A percentile compares a stretch with the other conserved stretches of the same genome.
These are phyloP conservation scores for Alternaria angustiovoidea DNA, from an alignment of 2,329 filamentous ascomycete genomes.

Conservation along the genomic window DNA sequence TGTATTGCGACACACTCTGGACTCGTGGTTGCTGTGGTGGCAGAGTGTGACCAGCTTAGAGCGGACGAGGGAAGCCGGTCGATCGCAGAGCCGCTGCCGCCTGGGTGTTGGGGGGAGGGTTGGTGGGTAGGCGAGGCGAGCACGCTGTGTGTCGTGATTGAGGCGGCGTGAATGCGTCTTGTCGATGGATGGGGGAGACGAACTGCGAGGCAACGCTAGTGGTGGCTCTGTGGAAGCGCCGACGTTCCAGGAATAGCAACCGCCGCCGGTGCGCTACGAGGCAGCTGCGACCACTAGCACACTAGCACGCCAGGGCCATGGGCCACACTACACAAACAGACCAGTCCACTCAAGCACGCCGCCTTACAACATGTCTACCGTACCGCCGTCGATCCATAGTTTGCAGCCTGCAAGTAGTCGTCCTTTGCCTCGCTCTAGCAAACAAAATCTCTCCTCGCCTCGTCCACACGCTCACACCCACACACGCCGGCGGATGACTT, in stretches of 20 bases:
- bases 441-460: not conserved
- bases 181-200: conserved; percentile 35
- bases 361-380: conserved; percentile 11
- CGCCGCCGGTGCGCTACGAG: conserved; percentile 22
- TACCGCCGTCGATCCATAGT: not conserved
- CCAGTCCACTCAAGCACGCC: conserved; percentile 4
- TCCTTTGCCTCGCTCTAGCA: not conserved
- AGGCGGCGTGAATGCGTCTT: conserved; percentile 33
- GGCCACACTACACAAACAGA: conserved; percentile 8
- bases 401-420: not conserved
- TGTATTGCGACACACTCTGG: conserved; percentile 22
- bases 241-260: conserved; percentile 21
- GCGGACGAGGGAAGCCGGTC: conserved; percentile 34
- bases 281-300: conserved; percentile 27
- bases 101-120: conserved; percentile 25
- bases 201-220: conserved; percentile 20
- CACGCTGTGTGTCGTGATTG: conserved; percentile 19
- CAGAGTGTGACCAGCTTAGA: conserved; percentile 31
- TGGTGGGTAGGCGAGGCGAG: conserved; percentile 23
- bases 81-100: conserved; percentile 35
- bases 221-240: conserved; percentile 22
- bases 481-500: not conserved
- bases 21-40: not conserved
- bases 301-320: conserved; percentile 9
- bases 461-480: not conserved